Percentiles rank a stretch among this genome's conserved stretches.
Conservation (phyloP, 2,329 filamentous ascomycete species). For the Ceratocystis destructans region DNA sequence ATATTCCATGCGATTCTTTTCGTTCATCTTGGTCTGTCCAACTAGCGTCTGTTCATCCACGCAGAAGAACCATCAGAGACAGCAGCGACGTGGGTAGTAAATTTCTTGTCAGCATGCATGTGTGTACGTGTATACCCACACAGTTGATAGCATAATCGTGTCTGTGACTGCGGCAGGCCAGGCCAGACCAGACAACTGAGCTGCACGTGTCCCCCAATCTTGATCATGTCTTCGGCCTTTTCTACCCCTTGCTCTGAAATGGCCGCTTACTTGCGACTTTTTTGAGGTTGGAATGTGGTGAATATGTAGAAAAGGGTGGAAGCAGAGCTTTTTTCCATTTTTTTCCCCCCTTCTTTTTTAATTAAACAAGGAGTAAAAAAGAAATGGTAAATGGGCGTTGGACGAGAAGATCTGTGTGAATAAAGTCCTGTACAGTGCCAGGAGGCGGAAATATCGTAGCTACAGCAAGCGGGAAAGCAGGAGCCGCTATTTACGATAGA, state of each 20-base stretch:
- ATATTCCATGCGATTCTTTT: neutral
- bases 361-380: too few relatives aligned
- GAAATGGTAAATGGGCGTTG: too few relatives aligned
- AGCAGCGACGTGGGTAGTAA: neutral
- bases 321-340: neutral
- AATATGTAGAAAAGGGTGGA: too few relatives aligned
- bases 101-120: neutral
- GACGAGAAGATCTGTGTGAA: neutral
- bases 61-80: neutral
- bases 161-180: neutral
- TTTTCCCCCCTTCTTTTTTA: neutral
- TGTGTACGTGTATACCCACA: neutral
- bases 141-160: neutral
- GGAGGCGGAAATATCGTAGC: neutral
- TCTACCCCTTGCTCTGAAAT: neutral
- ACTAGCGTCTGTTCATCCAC: neutral
- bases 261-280: neutral
- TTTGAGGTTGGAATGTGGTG: neutral
- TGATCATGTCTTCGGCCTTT: neutral
- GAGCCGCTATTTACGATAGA: neutral
- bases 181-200: neutral
- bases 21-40: neutral
- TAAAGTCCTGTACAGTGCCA: neutral
- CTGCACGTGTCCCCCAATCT: conserved; percentile 2
- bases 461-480: neutral